Conservation (phyloP, 169 alveolate genomes). For the Perkinsus marinus region DNA sequence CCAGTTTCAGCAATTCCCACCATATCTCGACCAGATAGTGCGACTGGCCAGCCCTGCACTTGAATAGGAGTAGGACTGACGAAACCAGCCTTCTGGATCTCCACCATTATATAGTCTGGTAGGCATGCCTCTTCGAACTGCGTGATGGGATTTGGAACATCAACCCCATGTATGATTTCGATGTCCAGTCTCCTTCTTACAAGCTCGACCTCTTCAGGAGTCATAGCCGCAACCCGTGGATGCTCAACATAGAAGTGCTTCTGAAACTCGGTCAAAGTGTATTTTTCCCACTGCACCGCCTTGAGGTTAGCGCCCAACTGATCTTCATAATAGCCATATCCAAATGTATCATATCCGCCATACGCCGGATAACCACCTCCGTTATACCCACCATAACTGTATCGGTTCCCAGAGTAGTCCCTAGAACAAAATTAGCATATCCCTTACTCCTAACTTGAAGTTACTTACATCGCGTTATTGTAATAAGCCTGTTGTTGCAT, state of each 20-base stretch:
- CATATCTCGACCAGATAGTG: slow-evolving; percentile 81
- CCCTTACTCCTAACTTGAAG: neutral
- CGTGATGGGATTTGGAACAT: slow-evolving; percentile 73
- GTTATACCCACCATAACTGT: neutral
- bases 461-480: neutral
- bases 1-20: slow-evolving; percentile 97
- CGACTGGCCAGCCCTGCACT: slow-evolving; percentile 82
- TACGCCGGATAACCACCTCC: neutral
- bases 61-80: slow-evolving; percentile 79
- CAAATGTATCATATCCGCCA: neutral
- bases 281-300: slow-evolving; percentile 56
- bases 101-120: slow-evolving; percentile 67
- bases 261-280: slow-evolving; percentile 62
- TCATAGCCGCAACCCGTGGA: slow-evolving; percentile 46
- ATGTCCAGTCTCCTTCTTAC: slow-evolving; percentile 54
- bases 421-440: neutral
- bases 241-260: slow-evolving; percentile 77
- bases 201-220: slow-evolving; percentile 56
- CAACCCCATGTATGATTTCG: slow-evolving; percentile 56
- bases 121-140: slow-evolving; percentile 67
- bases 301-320: slow-evolving; percentile 47
- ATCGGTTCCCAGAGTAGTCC: neutral
- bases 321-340: neutral
- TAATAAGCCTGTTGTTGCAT: neutral
- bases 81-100: slow-evolving; percentile 57